phyloP scores from a whole-genome alignment of 1,284 basidiomycete genomes.

The Calocybe gambosa region DNA sequence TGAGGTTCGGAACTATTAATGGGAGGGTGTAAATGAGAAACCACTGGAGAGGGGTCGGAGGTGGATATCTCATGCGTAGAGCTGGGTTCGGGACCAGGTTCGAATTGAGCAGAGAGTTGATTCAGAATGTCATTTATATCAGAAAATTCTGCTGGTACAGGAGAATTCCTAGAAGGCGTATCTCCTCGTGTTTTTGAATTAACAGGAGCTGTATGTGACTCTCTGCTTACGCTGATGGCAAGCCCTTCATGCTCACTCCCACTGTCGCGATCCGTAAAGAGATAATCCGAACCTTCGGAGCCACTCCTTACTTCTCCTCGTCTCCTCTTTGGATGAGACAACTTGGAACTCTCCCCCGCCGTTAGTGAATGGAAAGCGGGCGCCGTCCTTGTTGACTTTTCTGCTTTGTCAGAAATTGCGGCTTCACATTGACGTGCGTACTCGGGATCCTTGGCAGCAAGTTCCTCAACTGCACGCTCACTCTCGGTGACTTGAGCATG shows the following conservation, averaged over 20 bases:
- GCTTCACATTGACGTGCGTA: conserved; percentile 35
- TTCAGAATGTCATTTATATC: conserved; percentile 72
- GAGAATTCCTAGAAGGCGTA: conserved; percentile 30
- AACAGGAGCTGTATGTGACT: conserved; percentile 24
- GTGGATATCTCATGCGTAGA: conserved; percentile 31
- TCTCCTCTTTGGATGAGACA: conserved; percentile 27
- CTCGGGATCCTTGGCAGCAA: conserved; percentile 36
- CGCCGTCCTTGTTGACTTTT: conserved; percentile 55
- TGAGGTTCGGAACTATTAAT: conserved; percentile 21
- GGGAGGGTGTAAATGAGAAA: conserved; percentile 32
- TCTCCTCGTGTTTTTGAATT: conserved; percentile 24
- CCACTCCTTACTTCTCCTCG: conserved; percentile 30
- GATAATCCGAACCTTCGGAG: conserved; percentile 51
- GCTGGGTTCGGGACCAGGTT: conserved; percentile 41
- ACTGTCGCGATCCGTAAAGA: conserved; percentile 43
- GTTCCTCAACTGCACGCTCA: conserved; percentile 38
- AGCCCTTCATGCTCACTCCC: conserved; percentile 35
- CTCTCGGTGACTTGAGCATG: conserved; percentile 52
- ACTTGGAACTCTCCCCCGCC: conserved; percentile 37
- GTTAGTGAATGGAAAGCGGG: conserved; percentile 74
- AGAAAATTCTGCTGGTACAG: conserved; percentile 51
- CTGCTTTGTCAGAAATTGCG: conserved; percentile 36
- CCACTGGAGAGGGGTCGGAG: conserved; percentile 39
- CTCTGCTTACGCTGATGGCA: conserved; percentile 19
- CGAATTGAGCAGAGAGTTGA: conserved; percentile 65